phyloP scores from a whole-genome alignment of 441 rosid genomes.

The Syzygium syzygioides region DNA sequence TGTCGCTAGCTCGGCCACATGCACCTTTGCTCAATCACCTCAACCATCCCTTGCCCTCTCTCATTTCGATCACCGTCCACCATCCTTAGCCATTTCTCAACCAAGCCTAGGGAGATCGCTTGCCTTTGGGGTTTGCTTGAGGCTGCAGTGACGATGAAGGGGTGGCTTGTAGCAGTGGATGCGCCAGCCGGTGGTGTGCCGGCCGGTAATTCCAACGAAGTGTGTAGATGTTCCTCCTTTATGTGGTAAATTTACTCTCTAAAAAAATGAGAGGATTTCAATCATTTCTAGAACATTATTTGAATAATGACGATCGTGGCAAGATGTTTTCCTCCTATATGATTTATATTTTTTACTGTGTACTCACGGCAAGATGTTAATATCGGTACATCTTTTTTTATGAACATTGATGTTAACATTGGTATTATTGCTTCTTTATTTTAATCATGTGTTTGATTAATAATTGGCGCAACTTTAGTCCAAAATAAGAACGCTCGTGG shows the following conservation, averaged over 20 bases:
- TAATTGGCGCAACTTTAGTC: neutral
- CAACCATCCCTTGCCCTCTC: neutral
- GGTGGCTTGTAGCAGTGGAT: neutral
- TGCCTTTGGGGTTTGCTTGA: neutral
- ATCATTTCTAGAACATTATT: neutral
- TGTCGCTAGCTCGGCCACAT: neutral
- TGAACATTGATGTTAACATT: neutral
- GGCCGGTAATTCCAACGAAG: neutral
- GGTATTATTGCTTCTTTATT: neutral
- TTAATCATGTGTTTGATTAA: neutral
- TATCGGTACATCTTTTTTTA: neutral
- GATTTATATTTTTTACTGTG: neutral
- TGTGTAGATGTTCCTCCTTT: neutral
- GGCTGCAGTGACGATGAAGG: neutral
- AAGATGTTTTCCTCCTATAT: neutral
- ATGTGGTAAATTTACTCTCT: neutral
- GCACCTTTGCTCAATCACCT: neutral
- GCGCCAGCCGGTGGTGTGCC: neutral
- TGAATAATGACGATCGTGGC: too few relatives aligned
- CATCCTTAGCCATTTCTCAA: neutral
- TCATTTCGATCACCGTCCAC: neutral
- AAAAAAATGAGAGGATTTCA: neutral
- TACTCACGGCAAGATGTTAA: neutral
- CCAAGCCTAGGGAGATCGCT: neutral
- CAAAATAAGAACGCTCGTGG: neutral